Conservation (phyloP, 2,329 filamentous ascomycete genomes). For the Penicillium italicum region DNA sequence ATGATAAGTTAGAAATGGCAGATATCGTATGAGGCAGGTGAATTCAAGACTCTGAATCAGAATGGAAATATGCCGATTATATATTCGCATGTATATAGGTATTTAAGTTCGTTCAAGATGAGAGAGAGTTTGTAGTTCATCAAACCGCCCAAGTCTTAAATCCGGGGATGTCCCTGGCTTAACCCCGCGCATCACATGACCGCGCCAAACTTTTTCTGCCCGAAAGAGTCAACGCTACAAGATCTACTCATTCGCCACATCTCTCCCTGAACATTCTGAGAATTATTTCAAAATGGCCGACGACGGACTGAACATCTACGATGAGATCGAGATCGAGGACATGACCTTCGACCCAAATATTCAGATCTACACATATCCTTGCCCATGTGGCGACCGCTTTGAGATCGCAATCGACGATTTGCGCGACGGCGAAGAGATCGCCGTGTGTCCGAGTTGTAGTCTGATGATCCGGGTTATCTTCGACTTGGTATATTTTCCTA, state of each 20-base stretch:
- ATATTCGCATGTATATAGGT: neutral
- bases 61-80: neutral
- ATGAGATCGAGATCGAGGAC: slow-evolving; percentile 98
- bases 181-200: slow-evolving; percentile 30
- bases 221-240: slow-evolving; percentile 6
- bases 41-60: too few relatives aligned
- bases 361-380: slow-evolving; percentile 93
- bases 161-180: slow-evolving; percentile 3
- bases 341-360: slow-evolving; percentile 83
- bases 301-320: slow-evolving; percentile 73
- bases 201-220: slow-evolving; percentile 22
- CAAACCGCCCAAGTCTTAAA: neutral
- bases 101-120: neutral
- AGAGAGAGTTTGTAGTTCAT: neutral
- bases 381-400: slow-evolving; percentile 94
- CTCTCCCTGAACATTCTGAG: neutral
- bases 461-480: slow-evolving; percentile 96
- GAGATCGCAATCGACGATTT: slow-evolving; percentile 83
- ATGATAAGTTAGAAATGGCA: neutral
- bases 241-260: slow-evolving; percentile 1
- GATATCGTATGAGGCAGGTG: neutral
- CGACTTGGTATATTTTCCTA: slow-evolving; percentile 61
- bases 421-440: slow-evolving; percentile 85
- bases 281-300: slow-evolving; percentile 53
- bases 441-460: slow-evolving; percentile 96